Conservation (phyloP, 805 yeast genomes). For the Candida vartiovaarae region DNA sequence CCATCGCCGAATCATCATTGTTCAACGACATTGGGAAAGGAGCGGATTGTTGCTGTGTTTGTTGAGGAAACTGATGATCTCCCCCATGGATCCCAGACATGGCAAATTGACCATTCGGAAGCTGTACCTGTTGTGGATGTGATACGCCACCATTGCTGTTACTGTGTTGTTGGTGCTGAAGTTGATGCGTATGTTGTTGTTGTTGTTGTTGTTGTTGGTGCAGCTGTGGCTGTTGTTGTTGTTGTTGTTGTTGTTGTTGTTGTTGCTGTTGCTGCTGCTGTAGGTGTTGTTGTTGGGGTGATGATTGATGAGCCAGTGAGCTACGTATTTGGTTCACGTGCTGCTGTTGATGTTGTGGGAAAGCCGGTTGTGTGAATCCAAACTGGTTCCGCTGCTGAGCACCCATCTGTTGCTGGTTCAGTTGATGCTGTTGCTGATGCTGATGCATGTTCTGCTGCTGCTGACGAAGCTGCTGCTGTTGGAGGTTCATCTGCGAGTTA, state of each 20-base stretch:
- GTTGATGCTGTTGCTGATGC: slow-evolving; percentile 10
- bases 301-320: slow-evolving; percentile 5
- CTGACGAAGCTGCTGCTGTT: slow-evolving; percentile 15
- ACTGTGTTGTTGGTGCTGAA: too few relatives aligned
- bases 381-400: slow-evolving; percentile 11
- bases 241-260: slow-evolving; percentile 6
- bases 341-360: slow-evolving; percentile 17
- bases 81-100: slow-evolving; percentile 16
- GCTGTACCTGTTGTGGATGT: slow-evolving; percentile 6
- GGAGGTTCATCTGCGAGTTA: slow-evolving; percentile 10
- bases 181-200: too few relatives aligned
- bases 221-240: slow-evolving; percentile 8
- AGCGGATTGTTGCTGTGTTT: slow-evolving; percentile 15
- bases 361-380: slow-evolving; percentile 12
- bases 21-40: slow-evolving; percentile 29
- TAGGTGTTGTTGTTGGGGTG: slow-evolving; percentile 7
- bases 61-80: slow-evolving; percentile 9
- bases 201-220: too few relatives aligned
- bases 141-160: too few relatives aligned
- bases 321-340: slow-evolving; percentile 12
- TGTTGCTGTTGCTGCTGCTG: slow-evolving; percentile 8
- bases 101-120: slow-evolving; percentile 12
- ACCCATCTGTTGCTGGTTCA: slow-evolving; percentile 21
- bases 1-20: slow-evolving; percentile 23
- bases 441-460: slow-evolving; percentile 32